A percentile compares a stretch with the other conserved stretches of the same genome.
Evolutionary conservation across 768 basidiomycete genomes (phyloP).

Genomic region (Lentinula detonsa): DNA sequence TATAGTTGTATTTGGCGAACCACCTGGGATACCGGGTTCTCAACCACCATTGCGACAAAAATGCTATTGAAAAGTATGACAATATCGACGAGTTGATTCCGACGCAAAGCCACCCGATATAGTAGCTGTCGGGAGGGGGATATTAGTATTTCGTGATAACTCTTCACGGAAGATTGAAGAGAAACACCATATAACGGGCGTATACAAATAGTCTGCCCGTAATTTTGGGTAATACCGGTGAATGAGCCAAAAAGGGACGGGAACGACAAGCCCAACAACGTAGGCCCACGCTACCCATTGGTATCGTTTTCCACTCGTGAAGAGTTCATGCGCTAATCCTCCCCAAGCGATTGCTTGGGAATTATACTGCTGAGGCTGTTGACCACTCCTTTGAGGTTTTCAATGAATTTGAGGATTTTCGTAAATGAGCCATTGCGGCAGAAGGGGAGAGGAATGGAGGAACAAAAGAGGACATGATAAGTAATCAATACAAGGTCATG

Average conservation of each 20-base stretch:
- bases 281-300: conserved; percentile 28
- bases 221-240: conserved; percentile 43
- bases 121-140: conserved; percentile 18
- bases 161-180: too few species aligned
- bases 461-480: too few species aligned
- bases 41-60: conserved; percentile 42
- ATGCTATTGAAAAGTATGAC: conserved; percentile 35
- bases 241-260: conserved; percentile 49
- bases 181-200: conserved; percentile 32
- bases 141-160: too few species aligned
- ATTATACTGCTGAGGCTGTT: too few species aligned
- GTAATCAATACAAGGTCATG: too few species aligned
- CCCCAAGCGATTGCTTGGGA: too few species aligned
- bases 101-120: conserved; percentile 42
- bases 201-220: conserved; percentile 42
- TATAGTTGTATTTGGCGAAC: conserved; percentile 49
- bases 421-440: too few species aligned
- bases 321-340: too few species aligned
- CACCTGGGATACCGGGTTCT: conserved; percentile 35
- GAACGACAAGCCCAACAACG: conserved; percentile 44
- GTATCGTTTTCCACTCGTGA: too few species aligned
- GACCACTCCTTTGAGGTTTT: too few species aligned
- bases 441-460: too few species aligned
- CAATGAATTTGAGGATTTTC: too few species aligned
- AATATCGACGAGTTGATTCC: conserved; percentile 54